Evolutionary conservation across 2,329 filamentous ascomycete genomes (phyloP), one percentile per base, ranked within the genome.

Genomic region (Penicillium brasilianum): DNA sequence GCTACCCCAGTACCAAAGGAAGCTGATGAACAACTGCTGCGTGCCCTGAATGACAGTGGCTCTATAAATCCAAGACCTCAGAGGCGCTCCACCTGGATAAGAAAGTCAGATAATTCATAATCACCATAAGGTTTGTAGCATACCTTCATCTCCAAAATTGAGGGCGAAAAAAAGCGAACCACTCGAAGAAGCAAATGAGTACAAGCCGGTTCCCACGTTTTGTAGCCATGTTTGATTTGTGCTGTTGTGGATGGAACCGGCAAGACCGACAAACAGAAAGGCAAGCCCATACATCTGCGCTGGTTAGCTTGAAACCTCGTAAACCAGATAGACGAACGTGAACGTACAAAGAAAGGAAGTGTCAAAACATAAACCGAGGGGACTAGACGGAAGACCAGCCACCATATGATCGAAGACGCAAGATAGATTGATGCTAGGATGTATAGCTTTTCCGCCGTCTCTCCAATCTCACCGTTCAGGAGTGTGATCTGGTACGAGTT

Each of bases 401-500:
- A 89, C 87, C 87, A 90, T 50, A 84, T 66, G 8, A 86, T 72
- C 0, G 86, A 87, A 6, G 83, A 81, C 30, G 78, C 78, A 8
- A 87, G 79, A 69, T 88, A 89, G 30, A 87, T 84, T 10, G 79
- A 81, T 0, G 86, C 86, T 50, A 88, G 84, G 56, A 81, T 79
- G 73, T 89, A 89, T 1, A 89, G 78, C 70, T 87, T 85, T 36
- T 78, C 73, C 2, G 86, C 84, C 8, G 82, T 82, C 70, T 88
- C 80, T 64, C 85, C 86, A 25, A 86, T 79, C 66, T 87, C 83
- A 16, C 87, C 87, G 0, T 86, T 87, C n/a, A 90, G 79, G 16
- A 90, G 79, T 0, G 86, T 88, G 69, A 90, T 87, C 69, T 90
- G 88, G 76, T 88, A 88, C 0, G 85, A 88, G 72, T 88, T 88